phyloP scores from a whole-genome alignment of 768 basidiomycete species.

The Suillus tomentosus region DNA sequence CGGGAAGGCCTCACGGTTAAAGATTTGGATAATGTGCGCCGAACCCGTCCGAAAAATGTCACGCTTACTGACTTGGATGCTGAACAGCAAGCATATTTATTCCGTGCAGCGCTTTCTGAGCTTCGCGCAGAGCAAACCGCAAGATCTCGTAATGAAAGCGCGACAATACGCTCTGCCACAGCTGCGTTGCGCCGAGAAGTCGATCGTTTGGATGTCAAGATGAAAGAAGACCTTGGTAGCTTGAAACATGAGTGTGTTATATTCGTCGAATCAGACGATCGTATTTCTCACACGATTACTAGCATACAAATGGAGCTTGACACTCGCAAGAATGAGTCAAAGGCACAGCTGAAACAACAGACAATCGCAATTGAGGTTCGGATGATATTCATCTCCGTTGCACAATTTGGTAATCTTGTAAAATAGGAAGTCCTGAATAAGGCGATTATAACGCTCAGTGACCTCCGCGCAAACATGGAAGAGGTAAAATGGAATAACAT shows the following conservation, averaged over 20 bases:
- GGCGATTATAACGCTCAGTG: constrained; percentile 70
- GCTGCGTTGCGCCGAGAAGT: constrained; percentile 83
- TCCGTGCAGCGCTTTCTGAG: constrained; percentile 91
- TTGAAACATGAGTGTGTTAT: constrained; percentile 88
- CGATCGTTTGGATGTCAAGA: constrained; percentile 81
- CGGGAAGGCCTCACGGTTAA: constrained; percentile 72
- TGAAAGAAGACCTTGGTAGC: constrained; percentile 89
- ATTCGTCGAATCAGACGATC: neutral
- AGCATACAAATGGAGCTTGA: constrained; percentile 98
- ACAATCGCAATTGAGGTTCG: constrained; percentile 84
- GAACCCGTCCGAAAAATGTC: constrained; percentile 2
- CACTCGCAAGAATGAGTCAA: constrained; percentile 88
- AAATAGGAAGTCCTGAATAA: constrained; percentile 74
- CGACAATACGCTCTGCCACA: constrained; percentile 76
- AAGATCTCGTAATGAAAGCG: constrained; percentile 80
- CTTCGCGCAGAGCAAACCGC: constrained; percentile 84
- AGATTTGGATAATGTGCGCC: constrained; percentile 79
- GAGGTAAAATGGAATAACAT: constrained; percentile 90
- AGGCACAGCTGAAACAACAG: constrained; percentile 78
- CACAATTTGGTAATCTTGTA: constrained; percentile 4
- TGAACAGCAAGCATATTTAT: constrained; percentile 89
- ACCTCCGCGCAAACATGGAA: constrained; percentile 79
- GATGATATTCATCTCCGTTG: constrained; percentile 4
- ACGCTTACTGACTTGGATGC: constrained; percentile 1
- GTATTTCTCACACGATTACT: constrained; percentile 12